phyloP scores from a whole-genome alignment of 2,329 filamentous ascomycete species.

The Fusarium cicatricum region DNA sequence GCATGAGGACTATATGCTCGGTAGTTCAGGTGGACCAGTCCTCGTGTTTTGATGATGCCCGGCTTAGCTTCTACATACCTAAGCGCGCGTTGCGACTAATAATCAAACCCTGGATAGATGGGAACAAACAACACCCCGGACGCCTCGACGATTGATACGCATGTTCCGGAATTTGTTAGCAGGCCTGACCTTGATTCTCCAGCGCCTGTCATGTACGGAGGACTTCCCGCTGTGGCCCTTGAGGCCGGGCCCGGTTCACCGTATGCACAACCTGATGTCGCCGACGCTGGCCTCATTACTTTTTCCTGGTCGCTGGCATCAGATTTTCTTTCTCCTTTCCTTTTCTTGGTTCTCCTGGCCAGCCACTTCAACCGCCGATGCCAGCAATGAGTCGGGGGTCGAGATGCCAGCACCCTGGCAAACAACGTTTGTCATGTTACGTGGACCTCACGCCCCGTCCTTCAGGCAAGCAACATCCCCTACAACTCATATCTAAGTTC shows the following conservation, averaged over 20 bases:
- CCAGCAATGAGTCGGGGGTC: neutral
- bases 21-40: no score
- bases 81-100: constrained; percentile 23
- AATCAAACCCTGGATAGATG: neutral
- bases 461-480: neutral
- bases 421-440: neutral
- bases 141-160: neutral
- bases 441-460: neutral
- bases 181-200: neutral
- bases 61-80: neutral
- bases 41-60: neutral
- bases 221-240: constrained; percentile 4
- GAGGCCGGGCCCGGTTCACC: constrained; percentile 1
- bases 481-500: neutral
- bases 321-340: neutral
- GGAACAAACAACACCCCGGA: neutral
- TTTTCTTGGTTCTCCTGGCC: neutral
- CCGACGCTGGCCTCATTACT: constrained; percentile 3
- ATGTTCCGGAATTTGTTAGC: neutral
- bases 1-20: no score
- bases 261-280: constrained; percentile 1
- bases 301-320: neutral
- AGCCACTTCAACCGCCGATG: neutral
- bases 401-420: neutral
- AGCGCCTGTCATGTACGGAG: constrained; percentile 5